These are phyloP conservation scores for Russula olivacea DNA, from an alignment of 768 basidiomycete genomes.

Conservation along the genomic window DNA sequence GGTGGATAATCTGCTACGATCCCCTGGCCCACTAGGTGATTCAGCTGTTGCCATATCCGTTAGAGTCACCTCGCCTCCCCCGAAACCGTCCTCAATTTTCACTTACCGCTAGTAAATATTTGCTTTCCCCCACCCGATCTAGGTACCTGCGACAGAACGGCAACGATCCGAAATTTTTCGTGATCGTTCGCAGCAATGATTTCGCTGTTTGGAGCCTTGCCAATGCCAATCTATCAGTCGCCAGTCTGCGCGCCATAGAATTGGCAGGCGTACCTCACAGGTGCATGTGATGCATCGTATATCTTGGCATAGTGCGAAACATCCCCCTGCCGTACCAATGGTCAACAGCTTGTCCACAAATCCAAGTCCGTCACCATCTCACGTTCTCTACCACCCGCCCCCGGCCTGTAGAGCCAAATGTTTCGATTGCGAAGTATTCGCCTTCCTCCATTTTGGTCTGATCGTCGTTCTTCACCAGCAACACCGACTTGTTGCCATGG, in stretches of 20 bases:
- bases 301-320: constrained; percentile 88
- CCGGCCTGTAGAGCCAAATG: constrained; percentile 94
- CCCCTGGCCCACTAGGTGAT: constrained; percentile 81
- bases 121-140: constrained; percentile 87
- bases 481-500: constrained; percentile 88
- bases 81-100: neutral
- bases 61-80: neutral
- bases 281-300: constrained; percentile 61
- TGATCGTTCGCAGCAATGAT: constrained; percentile 78
- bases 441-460: constrained; percentile 98
- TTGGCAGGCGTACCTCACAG: constrained; percentile 50
- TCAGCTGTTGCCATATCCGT: constrained; percentile 49
- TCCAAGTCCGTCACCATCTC: constrained; percentile 23
- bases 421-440: constrained; percentile 98
- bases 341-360: neutral
- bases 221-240: constrained; percentile 1
- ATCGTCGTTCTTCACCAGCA: constrained; percentile 84
- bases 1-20: constrained; percentile 93
- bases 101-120: constrained; percentile 83
- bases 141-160: constrained; percentile 96
- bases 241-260: neutral
- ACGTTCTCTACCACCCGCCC: constrained; percentile 84
- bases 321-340: constrained; percentile 55
- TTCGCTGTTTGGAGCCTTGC: constrained; percentile 79
- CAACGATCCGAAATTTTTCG: constrained; percentile 88